Percentiles rank a stretch among this genome's conserved stretches.
Conservation (phyloP, 768 basidiomycete species). For the Cystobasidium ongulense region DNA sequence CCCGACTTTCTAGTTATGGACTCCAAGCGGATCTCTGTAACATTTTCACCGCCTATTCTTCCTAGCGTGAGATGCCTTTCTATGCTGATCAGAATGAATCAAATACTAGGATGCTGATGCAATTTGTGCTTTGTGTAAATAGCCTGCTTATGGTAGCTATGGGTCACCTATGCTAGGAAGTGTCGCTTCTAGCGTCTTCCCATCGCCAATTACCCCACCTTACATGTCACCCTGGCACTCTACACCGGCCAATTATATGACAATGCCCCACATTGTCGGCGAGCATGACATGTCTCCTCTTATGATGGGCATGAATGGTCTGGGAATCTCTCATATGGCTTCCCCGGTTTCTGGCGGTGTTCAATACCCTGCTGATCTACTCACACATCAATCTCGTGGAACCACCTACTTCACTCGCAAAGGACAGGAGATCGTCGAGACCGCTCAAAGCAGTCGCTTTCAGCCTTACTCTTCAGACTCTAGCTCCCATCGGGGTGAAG, state of each 20-base stretch:
- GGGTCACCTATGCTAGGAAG: not conserved
- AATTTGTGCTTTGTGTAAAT: not conserved
- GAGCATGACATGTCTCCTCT: not conserved
- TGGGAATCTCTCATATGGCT: not conserved
- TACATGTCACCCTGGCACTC: not conserved
- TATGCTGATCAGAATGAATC: too few relatives aligned
- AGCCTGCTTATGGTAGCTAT: not conserved
- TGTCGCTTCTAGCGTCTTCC: not conserved
- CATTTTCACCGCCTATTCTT: conserved; percentile 20
- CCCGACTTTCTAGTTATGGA: conserved; percentile 12
- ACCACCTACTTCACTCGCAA: not conserved
- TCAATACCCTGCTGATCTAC: not conserved
- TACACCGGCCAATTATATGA: not conserved
- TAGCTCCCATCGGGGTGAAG: not conserved
- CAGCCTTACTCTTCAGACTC: not conserved
- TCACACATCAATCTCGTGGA: not conserved
- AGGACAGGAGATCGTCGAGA: not conserved
- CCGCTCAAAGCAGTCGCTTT: not conserved
- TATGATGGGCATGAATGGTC: not conserved
- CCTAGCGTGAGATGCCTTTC: not conserved
- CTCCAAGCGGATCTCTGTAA: conserved; percentile 12
- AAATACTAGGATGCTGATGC: too few relatives aligned
- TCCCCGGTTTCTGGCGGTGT: not conserved
- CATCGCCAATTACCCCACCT: not conserved
- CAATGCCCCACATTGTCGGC: not conserved